Conservation (phyloP, 495 filamentous ascomycete genomes). For the Trypethelium eluteriae region DNA sequence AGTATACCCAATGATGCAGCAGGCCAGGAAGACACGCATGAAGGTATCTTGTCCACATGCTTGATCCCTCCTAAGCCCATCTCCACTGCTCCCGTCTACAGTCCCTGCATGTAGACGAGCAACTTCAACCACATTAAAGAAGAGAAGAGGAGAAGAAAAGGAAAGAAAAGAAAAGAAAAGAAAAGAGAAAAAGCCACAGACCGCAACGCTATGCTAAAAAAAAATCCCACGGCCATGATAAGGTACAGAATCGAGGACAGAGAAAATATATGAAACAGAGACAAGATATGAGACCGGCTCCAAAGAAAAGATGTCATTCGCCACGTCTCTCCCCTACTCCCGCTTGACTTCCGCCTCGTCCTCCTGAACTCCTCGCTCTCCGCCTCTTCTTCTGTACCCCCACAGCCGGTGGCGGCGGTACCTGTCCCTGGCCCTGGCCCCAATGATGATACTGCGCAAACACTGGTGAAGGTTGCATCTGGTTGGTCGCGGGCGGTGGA, state of each 20-base stretch:
- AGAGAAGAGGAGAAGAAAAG: not conserved
- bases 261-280: too few species aligned
- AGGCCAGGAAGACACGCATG: not conserved
- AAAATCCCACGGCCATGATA: not conserved
- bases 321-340: not conserved
- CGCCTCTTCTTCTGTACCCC: not conserved
- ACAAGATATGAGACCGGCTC: too few species aligned
- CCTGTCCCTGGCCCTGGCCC: not conserved
- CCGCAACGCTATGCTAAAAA: not conserved
- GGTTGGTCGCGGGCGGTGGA: not conserved
- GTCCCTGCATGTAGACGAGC: not conserved
- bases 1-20: not conserved
- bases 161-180: not conserved
- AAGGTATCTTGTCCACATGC: not conserved
- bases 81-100: not conserved
- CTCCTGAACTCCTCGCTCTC: not conserved
- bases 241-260: too few species aligned
- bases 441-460: constrained; percentile 10
- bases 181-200: not conserved
- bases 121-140: not conserved
- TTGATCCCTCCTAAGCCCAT: not conserved
- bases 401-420: not conserved
- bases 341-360: not conserved
- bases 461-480: not conserved
- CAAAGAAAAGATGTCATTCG: not conserved